These are phyloP conservation scores for Alternaria ethzedia DNA, from an alignment of 2,329 filamentous ascomycete genomes.

Conservation along the genomic window DNA sequence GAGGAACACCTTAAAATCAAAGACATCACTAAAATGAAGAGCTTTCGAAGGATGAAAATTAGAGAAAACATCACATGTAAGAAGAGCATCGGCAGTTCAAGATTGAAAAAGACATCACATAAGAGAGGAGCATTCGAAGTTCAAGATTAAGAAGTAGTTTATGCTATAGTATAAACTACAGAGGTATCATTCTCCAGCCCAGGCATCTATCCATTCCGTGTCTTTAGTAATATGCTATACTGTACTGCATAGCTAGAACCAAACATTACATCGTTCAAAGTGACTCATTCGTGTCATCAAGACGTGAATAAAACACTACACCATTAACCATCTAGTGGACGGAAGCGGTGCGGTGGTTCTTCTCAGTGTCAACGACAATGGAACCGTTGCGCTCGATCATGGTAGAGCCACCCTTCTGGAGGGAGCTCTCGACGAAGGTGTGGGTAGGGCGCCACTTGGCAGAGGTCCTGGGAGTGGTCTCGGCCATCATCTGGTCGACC, in stretches of 20 bases:
- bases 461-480: slow-evolving; percentile 76
- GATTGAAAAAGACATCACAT: not conserved
- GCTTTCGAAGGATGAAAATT: no score
- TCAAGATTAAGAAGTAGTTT: not conserved
- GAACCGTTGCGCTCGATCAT: slow-evolving; percentile 1
- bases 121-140: not conserved
- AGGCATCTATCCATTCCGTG: not conserved
- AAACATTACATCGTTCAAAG: slow-evolving; percentile 1
- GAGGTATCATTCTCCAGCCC: not conserved
- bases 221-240: not conserved
- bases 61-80: not conserved
- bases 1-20: no score
- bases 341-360: slow-evolving; percentile 1
- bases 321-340: not conserved
- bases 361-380: not conserved
- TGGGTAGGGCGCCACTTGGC: slow-evolving; percentile 63
- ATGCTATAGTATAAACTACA: not conserved
- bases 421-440: not conserved
- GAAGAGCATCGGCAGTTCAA: not conserved
- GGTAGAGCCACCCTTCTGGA: not conserved
- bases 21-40: no score
- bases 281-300: not conserved
- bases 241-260: not conserved
- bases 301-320: not conserved
- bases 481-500: slow-evolving; percentile 85